Percentiles rank a stretch among this genome's conserved stretches.
phyloP scores from a whole-genome alignment of 108 stramenopile species.

The Pinguiococcus pyrenoidosus region DNA sequence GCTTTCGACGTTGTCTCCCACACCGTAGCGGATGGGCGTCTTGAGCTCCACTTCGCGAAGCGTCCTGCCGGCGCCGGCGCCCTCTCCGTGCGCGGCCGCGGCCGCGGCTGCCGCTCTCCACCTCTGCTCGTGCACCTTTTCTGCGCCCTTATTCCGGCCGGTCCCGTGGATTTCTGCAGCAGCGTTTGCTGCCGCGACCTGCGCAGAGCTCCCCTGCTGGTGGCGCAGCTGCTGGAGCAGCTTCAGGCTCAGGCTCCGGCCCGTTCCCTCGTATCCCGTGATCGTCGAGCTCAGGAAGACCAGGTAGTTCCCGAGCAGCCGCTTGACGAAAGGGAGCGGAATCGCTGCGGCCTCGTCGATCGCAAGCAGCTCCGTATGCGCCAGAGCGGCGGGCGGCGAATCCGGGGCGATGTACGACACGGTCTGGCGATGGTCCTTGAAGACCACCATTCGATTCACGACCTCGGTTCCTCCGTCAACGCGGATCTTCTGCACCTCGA shows the following conservation, averaged over 20 bases:
- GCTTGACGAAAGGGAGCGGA: conserved; percentile 81
- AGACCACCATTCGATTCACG: conserved; percentile 66
- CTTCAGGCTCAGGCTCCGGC: conserved; percentile 86
- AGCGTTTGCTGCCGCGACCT: conserved; percentile 7
- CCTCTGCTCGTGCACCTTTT: conserved; percentile 51
- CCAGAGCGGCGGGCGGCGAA: conserved; percentile 42
- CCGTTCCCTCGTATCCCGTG: conserved; percentile 99
- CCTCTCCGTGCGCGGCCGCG: conserved; percentile 5
- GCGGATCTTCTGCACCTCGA: conserved; percentile 53
- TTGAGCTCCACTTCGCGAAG: conserved; percentile 50
- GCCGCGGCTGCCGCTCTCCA: conserved; percentile 27
- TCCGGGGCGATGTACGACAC: conserved; percentile 67
- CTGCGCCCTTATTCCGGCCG: conserved; percentile 44
- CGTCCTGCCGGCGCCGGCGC: conserved; percentile 6
- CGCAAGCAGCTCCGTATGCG: conserved; percentile 85
- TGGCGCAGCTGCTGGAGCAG: conserved; percentile 86
- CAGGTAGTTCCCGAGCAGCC: conserved; percentile 58
- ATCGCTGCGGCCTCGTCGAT: conserved; percentile 99
- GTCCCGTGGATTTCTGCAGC: conserved; percentile 10
- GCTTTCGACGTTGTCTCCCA: conserved; percentile 73
- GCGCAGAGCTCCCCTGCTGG: conserved; percentile 28
- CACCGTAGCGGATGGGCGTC: conserved; percentile 88
- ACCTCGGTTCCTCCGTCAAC: conserved; percentile 71
- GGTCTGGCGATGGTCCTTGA: conserved; percentile 72
- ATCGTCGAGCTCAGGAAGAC: conserved; percentile 87